Evolutionary conservation across 1,284 basidiomycete species (phyloP), one percentile per base, ranked within the genome.

Genomic region (Rugosomyces carneus): DNA sequence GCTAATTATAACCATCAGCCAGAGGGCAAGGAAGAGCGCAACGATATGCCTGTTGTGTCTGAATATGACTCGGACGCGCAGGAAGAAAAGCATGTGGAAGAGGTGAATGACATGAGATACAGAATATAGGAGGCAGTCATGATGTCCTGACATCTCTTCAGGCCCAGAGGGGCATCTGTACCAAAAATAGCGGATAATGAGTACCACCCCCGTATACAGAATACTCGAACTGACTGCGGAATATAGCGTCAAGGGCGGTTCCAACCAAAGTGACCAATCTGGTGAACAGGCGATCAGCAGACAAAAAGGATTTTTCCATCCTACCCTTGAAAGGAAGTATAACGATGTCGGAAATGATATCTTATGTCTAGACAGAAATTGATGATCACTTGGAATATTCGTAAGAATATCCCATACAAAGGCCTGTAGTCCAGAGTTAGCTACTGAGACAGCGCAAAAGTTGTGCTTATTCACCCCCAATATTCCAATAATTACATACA

Each of bases 61-160:
- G 24, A 26, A 26, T 26, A 26, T 26, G 24, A 10, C 32, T 5
- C 57, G 54, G 6, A 64, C 56, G 6, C 67, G 65, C 38, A 68
- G 54, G 40, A 67, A 61, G 48, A 68, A 67, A n/a, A 69, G 8
- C 66, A 50, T 2, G 60, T 54, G 0, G 65, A 66, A 0, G 60
- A 53, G 1, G 60, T 50, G 5, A 61, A 48, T 2, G 58, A 47
- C 3, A 65, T 39, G 8, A 53, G 52, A 45, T 48, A 56, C 1
- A 52, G 41, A 44, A 42, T 44, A 36, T 35, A 52, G 20, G 27
- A 45, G 19, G 41, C 47, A 40, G 20, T 51, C 34, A 40, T 48
- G 20, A 40, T 45, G 5, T 42, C 37, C 34, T 46, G 43, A 19
- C 49, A 56, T 36, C 49, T 46, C 24, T 26, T 26, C 5, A 26